Conservation (phyloP, 495 filamentous ascomycete genomes). For the Trypethelium eluteriae region DNA sequence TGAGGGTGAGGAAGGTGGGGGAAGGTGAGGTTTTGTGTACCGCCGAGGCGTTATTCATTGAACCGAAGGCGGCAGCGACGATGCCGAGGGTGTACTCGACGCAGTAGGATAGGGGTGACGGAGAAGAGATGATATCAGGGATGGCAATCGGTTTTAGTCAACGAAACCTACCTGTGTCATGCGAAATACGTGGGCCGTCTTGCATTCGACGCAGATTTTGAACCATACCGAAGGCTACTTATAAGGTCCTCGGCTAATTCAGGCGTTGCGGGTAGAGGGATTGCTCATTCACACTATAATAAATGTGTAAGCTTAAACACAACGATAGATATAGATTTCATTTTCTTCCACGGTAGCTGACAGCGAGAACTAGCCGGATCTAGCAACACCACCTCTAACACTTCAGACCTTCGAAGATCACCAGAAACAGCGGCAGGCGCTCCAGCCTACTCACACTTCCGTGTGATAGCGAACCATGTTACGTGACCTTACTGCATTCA, state of each 20-base stretch:
- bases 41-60: conserved; percentile 80
- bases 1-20: conserved; percentile 14
- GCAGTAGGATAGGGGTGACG: neutral
- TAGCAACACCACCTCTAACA: neutral
- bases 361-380: neutral
- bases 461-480: no score
- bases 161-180: neutral
- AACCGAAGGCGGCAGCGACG: conserved; percentile 75
- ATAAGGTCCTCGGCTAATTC: no score
- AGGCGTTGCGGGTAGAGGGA: no score
- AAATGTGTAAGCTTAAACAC: neutral
- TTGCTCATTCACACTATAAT: no score
- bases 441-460: no score
- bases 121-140: neutral
- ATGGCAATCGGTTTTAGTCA: neutral
- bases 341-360: neutral
- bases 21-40: conserved; percentile 54
- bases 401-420: no score
- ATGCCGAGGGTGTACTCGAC: conserved; percentile 21
- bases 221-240: no score
- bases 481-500: no score
- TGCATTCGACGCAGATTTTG: no score
- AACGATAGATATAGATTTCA: neutral
- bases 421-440: no score
- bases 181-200: no score